Evolutionary conservation across 2,329 filamentous ascomycete genomes (phyloP).

Genomic region (Fusarium chaquense): DNA sequence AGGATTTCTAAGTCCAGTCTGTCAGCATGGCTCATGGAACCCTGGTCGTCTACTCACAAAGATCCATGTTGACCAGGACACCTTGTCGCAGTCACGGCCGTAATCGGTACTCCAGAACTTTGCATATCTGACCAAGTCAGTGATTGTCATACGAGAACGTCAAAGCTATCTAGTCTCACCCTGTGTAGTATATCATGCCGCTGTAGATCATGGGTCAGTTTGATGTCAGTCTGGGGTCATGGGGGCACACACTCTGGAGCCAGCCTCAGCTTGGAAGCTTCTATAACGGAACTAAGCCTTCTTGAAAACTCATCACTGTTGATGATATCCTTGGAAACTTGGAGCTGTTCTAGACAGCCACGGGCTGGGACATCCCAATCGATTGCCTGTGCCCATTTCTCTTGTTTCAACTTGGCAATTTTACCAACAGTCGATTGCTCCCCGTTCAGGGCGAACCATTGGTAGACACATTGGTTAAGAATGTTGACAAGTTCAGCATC

Average conservation of each 20-base stretch:
- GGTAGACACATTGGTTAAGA: constrained; percentile 15
- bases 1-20: not conserved
- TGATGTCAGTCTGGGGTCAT: too few species aligned
- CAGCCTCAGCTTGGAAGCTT: constrained; percentile 12
- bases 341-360: not conserved
- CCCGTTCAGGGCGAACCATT: constrained; percentile 11
- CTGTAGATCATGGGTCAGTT: not conserved
- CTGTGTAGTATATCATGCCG: constrained; percentile 25
- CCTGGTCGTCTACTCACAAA: constrained; percentile 12
- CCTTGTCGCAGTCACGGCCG: constrained; percentile 1
- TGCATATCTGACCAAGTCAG: constrained; percentile 1
- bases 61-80: constrained; percentile 16
- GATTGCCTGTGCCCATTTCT: constrained; percentile 8
- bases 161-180: not conserved
- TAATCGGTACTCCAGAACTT: constrained; percentile 24
- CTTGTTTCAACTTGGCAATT: not conserved
- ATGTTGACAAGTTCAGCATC: constrained; percentile 24
- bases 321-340: constrained; percentile 8
- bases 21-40: too few species aligned
- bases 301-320: not conserved
- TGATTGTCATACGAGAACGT: too few species aligned
- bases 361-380: constrained; percentile 7
- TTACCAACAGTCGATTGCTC: not conserved
- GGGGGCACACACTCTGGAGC: not conserved
- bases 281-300: not conserved